These are phyloP conservation scores for Ophiostoma quercus DNA, from an alignment of 2,329 filamentous ascomycete species.

Conservation along the genomic window DNA sequence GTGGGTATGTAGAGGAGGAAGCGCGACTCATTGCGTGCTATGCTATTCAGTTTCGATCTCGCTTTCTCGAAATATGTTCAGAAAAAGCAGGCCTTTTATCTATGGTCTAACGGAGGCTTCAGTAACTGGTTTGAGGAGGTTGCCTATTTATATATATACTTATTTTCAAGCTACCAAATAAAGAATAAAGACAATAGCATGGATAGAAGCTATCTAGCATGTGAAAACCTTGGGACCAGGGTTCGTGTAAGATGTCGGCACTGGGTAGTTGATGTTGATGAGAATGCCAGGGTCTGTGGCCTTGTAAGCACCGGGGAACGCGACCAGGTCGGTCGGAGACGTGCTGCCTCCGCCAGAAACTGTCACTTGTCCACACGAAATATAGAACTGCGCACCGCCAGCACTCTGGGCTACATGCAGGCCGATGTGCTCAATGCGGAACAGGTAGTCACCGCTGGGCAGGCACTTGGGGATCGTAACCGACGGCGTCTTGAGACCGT, in stretches of 20 bases:
- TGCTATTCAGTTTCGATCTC: constrained; percentile 20
- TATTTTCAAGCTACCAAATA: not conserved
- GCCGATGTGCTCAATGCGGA: constrained; percentile 33
- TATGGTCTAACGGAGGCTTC: not conserved
- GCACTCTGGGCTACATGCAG: constrained; percentile 31
- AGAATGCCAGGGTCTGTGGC: constrained; percentile 29
- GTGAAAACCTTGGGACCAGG: constrained; percentile 26
- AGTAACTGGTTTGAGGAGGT: too few species aligned
- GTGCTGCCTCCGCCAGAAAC: constrained; percentile 30
- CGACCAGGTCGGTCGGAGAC: constrained; percentile 24
- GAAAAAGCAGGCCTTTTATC: not conserved
- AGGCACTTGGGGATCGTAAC: constrained; percentile 33
- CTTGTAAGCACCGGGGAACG: constrained; percentile 30
- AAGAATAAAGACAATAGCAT: not conserved
- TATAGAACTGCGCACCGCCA: constrained; percentile 33
- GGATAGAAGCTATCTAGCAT: constrained; percentile 10
- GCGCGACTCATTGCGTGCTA: constrained; percentile 24
- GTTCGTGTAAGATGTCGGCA: constrained; percentile 29
- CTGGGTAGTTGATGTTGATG: constrained; percentile 31
- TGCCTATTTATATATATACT: too few species aligned
- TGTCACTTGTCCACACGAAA: constrained; percentile 31
- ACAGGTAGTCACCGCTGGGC: constrained; percentile 33
- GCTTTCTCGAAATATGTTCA: constrained; percentile 16
- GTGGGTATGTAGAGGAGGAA: constrained; percentile 16
- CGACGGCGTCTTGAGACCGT: constrained; percentile 25